Percentiles rank a stretch among this genome's conserved stretches.
Conservation (phyloP, 2,329 filamentous ascomycete species). For the Paracoccidioides brasiliensis region DNA sequence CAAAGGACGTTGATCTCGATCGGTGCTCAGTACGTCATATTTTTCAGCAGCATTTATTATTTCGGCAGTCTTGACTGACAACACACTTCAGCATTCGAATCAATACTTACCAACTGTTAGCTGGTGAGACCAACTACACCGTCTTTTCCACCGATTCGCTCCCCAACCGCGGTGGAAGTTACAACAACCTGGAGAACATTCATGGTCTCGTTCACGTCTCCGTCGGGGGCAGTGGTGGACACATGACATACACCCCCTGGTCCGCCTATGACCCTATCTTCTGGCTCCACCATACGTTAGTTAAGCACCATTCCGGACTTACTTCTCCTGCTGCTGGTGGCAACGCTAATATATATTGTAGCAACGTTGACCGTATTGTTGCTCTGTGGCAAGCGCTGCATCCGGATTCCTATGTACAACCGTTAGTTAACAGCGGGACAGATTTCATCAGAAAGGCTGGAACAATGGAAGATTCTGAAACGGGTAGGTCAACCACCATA, state of each 20-base stretch:
- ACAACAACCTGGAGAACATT: slow-evolving; percentile 30
- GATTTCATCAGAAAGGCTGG: slow-evolving; percentile 50
- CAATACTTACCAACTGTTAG: slow-evolving; percentile 19
- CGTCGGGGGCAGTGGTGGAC: slow-evolving; percentile 46
- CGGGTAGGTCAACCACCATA: slow-evolving; percentile 25
- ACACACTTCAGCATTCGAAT: slow-evolving; percentile 11
- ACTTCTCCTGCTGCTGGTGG: neutral
- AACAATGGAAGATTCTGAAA: slow-evolving; percentile 41
- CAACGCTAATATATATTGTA: slow-evolving; percentile 9
- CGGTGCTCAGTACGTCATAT: slow-evolving; percentile 13
- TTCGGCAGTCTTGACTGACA: neutral
- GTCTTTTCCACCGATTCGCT: slow-evolving; percentile 14
- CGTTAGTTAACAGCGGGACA: slow-evolving; percentile 40
- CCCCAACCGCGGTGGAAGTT: slow-evolving; percentile 8
- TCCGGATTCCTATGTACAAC: slow-evolving; percentile 51
- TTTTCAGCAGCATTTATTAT: neutral
- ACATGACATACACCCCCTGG: slow-evolving; percentile 58
- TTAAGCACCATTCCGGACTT: neutral
- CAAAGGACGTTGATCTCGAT: slow-evolving; percentile 12
- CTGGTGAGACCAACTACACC: slow-evolving; percentile 16
- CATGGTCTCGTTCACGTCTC: slow-evolving; percentile 40
- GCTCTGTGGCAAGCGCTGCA: slow-evolving; percentile 67
- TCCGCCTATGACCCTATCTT: slow-evolving; percentile 71
- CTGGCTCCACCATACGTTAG: slow-evolving; percentile 55
- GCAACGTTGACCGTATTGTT: slow-evolving; percentile 61